Evolutionary conservation across 805 yeast species (phyloP).

Genomic region (Yamadazyma sp.): DNA sequence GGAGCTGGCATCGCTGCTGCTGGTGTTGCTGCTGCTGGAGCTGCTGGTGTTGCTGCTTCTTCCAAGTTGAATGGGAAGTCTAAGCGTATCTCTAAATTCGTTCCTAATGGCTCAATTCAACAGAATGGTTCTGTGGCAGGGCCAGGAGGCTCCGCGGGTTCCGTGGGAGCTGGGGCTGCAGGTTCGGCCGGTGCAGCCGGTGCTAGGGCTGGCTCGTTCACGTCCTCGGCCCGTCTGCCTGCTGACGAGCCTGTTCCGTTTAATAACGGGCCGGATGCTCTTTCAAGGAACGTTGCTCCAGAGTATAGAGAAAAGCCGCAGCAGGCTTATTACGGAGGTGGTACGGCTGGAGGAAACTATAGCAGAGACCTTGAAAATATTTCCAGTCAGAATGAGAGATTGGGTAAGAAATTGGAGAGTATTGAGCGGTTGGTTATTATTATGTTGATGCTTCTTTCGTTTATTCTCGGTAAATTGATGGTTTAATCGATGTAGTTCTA

Average conservation of each 20-base stretch:
- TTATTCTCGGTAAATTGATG: slow-evolving; percentile 73
- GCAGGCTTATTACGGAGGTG: slow-evolving; percentile 8
- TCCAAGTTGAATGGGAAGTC: slow-evolving; percentile 18
- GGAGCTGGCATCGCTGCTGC: background rate
- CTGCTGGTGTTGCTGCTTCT: slow-evolving; percentile 7
- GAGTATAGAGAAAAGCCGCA: slow-evolving; percentile 3
- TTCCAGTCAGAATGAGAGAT: slow-evolving; percentile 38
- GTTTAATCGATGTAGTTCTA: slow-evolving; percentile 30
- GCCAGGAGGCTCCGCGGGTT: no score
- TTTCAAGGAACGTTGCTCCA: slow-evolving; percentile 5
- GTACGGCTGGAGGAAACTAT: slow-evolving; percentile 11
- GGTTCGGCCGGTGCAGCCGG: slow-evolving; percentile 11
- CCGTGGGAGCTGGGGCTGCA: no score
- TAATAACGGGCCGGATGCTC: no score
- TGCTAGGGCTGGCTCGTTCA: slow-evolving; percentile 5
- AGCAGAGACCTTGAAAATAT: slow-evolving; percentile 37
- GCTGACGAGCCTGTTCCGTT: no score
- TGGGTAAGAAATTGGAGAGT: slow-evolving; percentile 46
- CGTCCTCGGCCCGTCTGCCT: slow-evolving; percentile 2
- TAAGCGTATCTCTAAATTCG: slow-evolving; percentile 18
- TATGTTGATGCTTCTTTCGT: slow-evolving; percentile 46
- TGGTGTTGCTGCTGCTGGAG: background rate
- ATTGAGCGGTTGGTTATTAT: slow-evolving; percentile 40
- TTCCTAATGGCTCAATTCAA: slow-evolving; percentile 14
- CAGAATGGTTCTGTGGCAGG: no score